phyloP scores from a whole-genome alignment of 441 rosid species.

The Caryocar brasiliense region DNA sequence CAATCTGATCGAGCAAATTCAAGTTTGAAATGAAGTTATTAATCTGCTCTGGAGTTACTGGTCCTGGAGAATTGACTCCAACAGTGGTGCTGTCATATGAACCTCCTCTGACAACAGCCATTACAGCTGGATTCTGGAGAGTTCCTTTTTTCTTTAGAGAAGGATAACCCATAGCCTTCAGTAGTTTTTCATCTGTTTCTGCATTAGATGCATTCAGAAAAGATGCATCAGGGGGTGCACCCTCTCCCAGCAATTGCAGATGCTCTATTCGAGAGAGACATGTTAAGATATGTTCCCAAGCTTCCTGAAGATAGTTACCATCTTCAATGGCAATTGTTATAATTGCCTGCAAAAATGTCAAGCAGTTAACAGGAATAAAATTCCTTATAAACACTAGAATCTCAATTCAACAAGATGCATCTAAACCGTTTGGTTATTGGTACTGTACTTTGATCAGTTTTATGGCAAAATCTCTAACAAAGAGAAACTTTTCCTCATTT shows the following conservation, averaged over 20 bases:
- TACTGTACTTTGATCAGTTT: too few species aligned
- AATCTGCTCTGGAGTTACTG: conserved; percentile 73
- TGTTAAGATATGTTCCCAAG: conserved; percentile 94
- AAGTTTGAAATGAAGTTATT: conserved; percentile 72
- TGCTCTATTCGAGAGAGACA: conserved; percentile 96
- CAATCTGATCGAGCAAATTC: conserved; percentile 97
- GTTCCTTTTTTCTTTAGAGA: conserved; percentile 77
- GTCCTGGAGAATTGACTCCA: conserved; percentile 56
- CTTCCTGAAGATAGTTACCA: conserved; percentile 89
- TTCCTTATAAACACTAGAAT: too few species aligned
- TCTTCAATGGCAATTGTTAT: conserved; percentile 91
- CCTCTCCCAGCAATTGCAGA: conserved; percentile 93
- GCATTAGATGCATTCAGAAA: conserved; percentile 54
- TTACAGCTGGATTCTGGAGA: conserved; percentile 87
- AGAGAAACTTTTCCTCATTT: too few species aligned
- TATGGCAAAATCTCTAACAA: too few species aligned
- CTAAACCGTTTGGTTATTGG: too few species aligned
- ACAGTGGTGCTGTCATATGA: conserved; percentile 76
- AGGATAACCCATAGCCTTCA: conserved; percentile 48
- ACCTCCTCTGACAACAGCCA: conserved; percentile 99
- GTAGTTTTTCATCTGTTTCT: conserved; percentile 58
- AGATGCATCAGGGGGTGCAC: conserved; percentile 88
- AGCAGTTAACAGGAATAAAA: conserved; percentile 2
- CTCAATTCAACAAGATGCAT: too few species aligned
- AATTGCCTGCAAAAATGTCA: conserved; percentile 56